Base-by-base conservation (phyloP, 129 eudicot species). In the Flaveria robusta region DNA sequence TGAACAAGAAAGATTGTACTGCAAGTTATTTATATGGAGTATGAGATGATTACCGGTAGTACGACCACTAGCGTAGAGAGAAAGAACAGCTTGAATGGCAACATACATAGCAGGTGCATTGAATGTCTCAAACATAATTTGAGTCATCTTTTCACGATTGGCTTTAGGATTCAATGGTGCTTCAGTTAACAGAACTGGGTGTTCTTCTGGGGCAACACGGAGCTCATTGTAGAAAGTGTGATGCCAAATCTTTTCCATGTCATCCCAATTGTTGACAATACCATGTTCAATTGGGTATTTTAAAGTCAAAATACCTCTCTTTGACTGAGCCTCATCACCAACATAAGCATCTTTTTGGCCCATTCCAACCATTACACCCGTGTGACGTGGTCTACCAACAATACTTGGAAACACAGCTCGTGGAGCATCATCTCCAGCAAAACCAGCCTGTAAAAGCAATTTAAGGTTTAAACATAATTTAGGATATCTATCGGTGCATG, bases 351-450 rank as follows among this genome's bases (percentile, higher is more conserved):
- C 29, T 26, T 26, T 26, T 26, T 26, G 1, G 29, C 29, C 29
- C 29, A 26, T 26, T 1, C 29, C 29, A 1, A 26, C 29, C 29
- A 26, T 26, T 1, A 26, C 29, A 26, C 29, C 29, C 1, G 29
- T 26, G 29, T 26, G 29, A 1, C 29, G 29, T 26, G 29, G 29
- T 26, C 29, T 26, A 26, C 29, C 29, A 26, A 26, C 29, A 26
- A 26, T 26, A 26, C 29, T 26, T 26, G 29, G 29, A 26, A 26
- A 2, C 49, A 90, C 96, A n/a, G 92, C 96, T 72, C 96, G 78
- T 37, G 96, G 96, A 75, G 96, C 96, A 84, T 90, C 96, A 71
- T 90, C 96, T 66, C 96, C 96, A 56, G 96, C 96, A 82, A 90
- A 90, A 69, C 96, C 96, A 82, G 96, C 96, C 96, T 90, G 69